Evolutionary conservation across 2,329 filamentous ascomycete genomes (phyloP), one percentile per base, ranked within the genome.

Genomic region (Botrytis fragariae): DNA sequence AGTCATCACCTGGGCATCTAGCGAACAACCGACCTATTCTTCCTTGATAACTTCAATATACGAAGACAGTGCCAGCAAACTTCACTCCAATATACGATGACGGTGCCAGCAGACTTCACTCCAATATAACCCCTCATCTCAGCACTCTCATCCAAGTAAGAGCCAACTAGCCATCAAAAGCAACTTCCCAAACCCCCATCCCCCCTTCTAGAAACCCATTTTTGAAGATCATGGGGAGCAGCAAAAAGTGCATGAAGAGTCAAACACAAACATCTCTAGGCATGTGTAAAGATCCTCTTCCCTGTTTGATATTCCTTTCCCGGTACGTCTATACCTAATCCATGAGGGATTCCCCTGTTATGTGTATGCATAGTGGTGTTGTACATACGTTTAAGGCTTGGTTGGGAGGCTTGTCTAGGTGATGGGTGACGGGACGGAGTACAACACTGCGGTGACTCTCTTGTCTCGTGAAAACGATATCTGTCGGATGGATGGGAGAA

Each of bases 91-190:
- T 12, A 1, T 39, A 39, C 2, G 9, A 39, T 12, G 9, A 39
- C 37, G 12, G 37, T 12, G 37, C 9, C 37, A 39, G 37, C 37
- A 39, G 12, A 42, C 44, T 1, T n/a, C n/a, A n/a, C n/a, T n/a
- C n/a, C n/a, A n/a, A n/a, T n/a, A n/a, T 91, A 77, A 73, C 80
- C 14, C 70, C 85, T 12, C 75, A 42, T 42, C 61, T 29, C 61
- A 20, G 39, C 25, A 16, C 57, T 7, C 59, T 25, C 57, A 14
- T 60, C 32, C 57, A 60, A 22, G 32, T 6, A 59, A 20, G 6
- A 12, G 14, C 29, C 22, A 60, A 35, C 57, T 60, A 22, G 35
- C 9, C 18, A 22, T 62, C 60, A 18, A 42, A 48, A 25, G 45
- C 45, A 25, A 48, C 45, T 12, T 12, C 45, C 45, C 45, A 25